Base-by-base conservation (phyloP, 352 stramenopile species). In the Phytopythium vexans region DNA sequence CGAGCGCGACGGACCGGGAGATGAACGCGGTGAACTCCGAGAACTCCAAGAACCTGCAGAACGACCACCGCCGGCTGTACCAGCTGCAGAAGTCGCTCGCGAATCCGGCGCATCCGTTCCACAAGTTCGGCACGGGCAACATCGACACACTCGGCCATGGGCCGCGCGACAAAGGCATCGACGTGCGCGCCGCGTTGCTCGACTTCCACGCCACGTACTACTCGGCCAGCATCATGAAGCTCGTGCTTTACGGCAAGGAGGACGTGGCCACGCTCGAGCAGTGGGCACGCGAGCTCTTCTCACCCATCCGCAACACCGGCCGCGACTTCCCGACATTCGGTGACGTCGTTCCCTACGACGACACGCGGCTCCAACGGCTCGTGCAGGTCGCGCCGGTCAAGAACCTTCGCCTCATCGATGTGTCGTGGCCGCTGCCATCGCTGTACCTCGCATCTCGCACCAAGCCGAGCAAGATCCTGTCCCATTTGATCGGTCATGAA, bases 11-110 rank as follows among this genome's bases (percentile, higher is more conserved):
- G 0, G 87, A 98, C 43, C 83, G 97, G 6, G 97, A 99, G 73
- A 85, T 98, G 49, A 88, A 97, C 48, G 96, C 96, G 0, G 96
- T 99, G 11, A 94, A 99, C 64, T 96, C 91, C 3, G 97, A 99
- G 71, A 95, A 99, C 69, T 71, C 87, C 35, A 99, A 99, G 77
- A 97, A 97, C 56, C 70, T 98, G 41, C 95, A 98, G 45, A 95
- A 95, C 54, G 97, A 99, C 74, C 80, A 82, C 32, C 67, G 82
- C 4, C 73, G 82, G 50, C 57, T 92, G 36, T 92, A 93, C 74
- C 88, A 96, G 69, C 60, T 97, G 27, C 70, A 82, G 40, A 94
- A 95, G 63, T 68, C 64, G 14, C 58, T 95, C 12, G 72, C 87
- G 4, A 81, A 84, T 62, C 72, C 75, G 4, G 46, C 42, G 33